These are phyloP conservation scores for Trichoderma erinaceum DNA, from an alignment of 495 filamentous ascomycete genomes.

Conservation along the genomic window DNA sequence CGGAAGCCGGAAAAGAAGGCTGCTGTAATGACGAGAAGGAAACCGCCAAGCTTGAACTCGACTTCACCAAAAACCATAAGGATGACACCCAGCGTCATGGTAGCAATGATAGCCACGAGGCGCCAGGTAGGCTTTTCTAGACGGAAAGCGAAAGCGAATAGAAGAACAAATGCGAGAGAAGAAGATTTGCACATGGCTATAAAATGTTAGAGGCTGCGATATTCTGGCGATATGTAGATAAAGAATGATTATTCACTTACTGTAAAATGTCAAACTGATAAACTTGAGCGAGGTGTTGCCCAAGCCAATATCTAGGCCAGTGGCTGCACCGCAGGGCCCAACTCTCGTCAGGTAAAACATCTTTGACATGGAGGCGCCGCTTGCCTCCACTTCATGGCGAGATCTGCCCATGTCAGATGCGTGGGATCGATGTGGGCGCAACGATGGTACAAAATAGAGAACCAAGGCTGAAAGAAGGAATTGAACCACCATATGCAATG, in stretches of 20 bases:
- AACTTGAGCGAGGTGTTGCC: conserved; percentile 95
- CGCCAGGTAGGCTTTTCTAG: conserved; percentile 83
- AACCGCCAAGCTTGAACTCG: conserved; percentile 83
- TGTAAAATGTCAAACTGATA: conserved; percentile 95
- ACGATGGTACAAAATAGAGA: conserved; percentile 73
- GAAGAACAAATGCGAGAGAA: conserved; percentile 84
- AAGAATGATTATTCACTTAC: conserved; percentile 39
- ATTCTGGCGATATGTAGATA: neutral
- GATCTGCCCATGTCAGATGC: conserved; percentile 42
- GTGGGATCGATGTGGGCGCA: conserved; percentile 60
- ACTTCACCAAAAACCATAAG: conserved; percentile 99
- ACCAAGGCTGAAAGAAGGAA: conserved; percentile 76
- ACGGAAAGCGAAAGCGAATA: conserved; percentile 93
- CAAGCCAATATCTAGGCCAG: conserved; percentile 91
- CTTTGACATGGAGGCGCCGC: conserved; percentile 69
- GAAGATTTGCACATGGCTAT: conserved; percentile 98
- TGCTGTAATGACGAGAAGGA: conserved; percentile 84
- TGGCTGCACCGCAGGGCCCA: conserved; percentile 87
- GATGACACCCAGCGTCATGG: conserved; percentile 91
- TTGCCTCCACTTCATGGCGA: conserved; percentile 50
- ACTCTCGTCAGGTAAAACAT: conserved; percentile 90
- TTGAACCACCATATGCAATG: conserved; percentile 93
- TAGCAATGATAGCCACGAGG: conserved; percentile 77
- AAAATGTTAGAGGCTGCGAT: neutral
- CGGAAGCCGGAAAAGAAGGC: conserved; percentile 95